phyloP scores from a whole-genome alignment of 164 flowering plant genomes.

The Umbilicus rupestris region DNA sequence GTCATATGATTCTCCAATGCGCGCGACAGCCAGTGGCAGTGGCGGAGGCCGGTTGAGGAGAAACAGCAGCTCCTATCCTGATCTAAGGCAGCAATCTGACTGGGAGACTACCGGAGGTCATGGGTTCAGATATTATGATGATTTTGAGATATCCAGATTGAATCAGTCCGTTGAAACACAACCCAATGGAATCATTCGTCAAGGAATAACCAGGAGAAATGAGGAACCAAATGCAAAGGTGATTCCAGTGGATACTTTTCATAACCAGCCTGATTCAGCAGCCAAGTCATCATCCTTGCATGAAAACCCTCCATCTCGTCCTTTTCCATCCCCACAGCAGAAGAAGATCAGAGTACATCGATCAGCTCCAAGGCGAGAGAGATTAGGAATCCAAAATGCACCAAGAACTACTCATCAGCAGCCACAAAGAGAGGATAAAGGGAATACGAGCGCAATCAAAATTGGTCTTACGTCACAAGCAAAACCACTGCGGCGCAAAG shows the following conservation, averaged over 20 bases:
- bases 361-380: neutral
- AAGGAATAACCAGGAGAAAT: constrained; percentile 12
- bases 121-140: constrained; percentile 45
- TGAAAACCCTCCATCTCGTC: neutral
- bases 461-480: neutral
- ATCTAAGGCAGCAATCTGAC: constrained; percentile 39
- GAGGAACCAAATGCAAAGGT: constrained; percentile 24
- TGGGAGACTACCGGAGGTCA: constrained; percentile 22
- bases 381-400: neutral
- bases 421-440: neutral
- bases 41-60: constrained; percentile 27
- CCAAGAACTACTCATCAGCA: neutral
- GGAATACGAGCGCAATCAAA: neutral
- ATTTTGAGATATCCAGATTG: constrained; percentile 35
- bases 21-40: neutral
- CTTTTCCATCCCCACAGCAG: neutral
- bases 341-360: neutral
- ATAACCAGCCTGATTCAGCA: neutral
- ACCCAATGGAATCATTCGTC: neutral
- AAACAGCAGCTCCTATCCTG: constrained; percentile 72
- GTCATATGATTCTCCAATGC: constrained; percentile 3
- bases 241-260: constrained; percentile 39
- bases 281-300: neutral
- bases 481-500: neutral
- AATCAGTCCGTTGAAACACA: constrained; percentile 14